Evolutionary conservation across 129 eudicot genomes (phyloP), one percentile per base, ranked within the genome.

Genomic region (Centrapalus pauciflorus): DNA sequence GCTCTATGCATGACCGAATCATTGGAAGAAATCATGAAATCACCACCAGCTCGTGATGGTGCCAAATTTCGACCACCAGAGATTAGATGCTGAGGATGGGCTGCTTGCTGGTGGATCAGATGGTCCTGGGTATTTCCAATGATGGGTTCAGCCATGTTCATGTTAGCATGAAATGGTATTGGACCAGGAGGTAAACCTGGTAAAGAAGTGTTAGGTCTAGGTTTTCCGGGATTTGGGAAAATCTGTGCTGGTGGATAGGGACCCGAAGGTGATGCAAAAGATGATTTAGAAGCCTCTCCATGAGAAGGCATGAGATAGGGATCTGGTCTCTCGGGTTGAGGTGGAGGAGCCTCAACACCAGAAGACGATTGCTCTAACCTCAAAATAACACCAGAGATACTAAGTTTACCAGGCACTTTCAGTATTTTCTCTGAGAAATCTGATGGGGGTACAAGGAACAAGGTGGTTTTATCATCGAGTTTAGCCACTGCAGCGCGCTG

Each of bases 401-500:
- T 85, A 8, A 85, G 76, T 57, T 78, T 85, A 1, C 96, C 98
- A 0, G 98, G 95, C 4, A 93, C 96, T 64, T 93, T 93, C 0
- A 93, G 84, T 11, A 93, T 82, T 73, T 93, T 83, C 56, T 85
- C 92, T 0, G 95, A 88, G 87, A 93, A 93, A 0, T 93, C 98
- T 13, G 98, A 93, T 45, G 98, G 98, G 40, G 98, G 96, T 38
- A 93, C 96, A 21, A 93, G 95, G 61, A 93, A 93, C 55, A 93
- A 76, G 58, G 98, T 88, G 69, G 76, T 88, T 40, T 61, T 73
- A 54, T 93, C 95, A 52, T 93, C 96, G 57, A 93, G 65, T 80
- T 85, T 88, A 61, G 96, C 89, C 0, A 93, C 98, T 4, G 95
- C 98, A 17, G 96, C 98, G 9, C 98, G 85, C 46, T 88, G 82